These are phyloP conservation scores for Fraxinus albicans DNA, from an alignment of 305 asterid species.

Conservation along the genomic window DNA sequence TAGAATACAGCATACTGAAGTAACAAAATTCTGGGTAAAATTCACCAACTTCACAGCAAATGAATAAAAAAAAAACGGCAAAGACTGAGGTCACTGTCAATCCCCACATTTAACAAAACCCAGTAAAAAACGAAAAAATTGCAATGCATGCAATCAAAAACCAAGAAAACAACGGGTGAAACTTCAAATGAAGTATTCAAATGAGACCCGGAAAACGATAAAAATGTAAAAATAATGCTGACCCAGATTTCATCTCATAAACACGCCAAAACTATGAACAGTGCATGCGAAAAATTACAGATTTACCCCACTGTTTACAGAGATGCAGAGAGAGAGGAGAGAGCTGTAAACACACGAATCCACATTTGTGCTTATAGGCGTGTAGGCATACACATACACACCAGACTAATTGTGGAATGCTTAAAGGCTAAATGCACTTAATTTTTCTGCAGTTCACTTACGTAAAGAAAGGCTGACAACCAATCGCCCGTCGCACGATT, in stretches of 20 bases:
- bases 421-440: slow-evolving; percentile 16
- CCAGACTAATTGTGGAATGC: slow-evolving; percentile 31
- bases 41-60: slow-evolving; percentile 11
- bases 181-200: slow-evolving; percentile 20
- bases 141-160: slow-evolving; percentile 34
- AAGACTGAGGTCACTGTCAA: slow-evolving; percentile 28
- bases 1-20: slow-evolving; percentile 20
- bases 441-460: slow-evolving; percentile 22
- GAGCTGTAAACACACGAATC: slow-evolving; percentile 11
- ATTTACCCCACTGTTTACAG: neutral
- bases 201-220: neutral
- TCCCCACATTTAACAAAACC: slow-evolving; percentile 26
- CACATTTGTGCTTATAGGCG: neutral
- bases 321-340: neutral
- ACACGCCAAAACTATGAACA: slow-evolving; percentile 28
- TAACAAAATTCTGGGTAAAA: slow-evolving; percentile 14
- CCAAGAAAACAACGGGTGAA: slow-evolving; percentile 18
- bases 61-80: slow-evolving; percentile 4
- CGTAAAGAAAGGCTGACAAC: slow-evolving; percentile 27
- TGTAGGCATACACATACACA: neutral
- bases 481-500: slow-evolving; percentile 37
- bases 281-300: slow-evolving; percentile 38
- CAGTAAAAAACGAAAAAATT: slow-evolving; percentile 22
- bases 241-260: slow-evolving; percentile 21
- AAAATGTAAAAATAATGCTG: slow-evolving; percentile 18